Conservation (phyloP, 495 filamentous ascomycete genomes). For the Talaromyces adpressus region DNA sequence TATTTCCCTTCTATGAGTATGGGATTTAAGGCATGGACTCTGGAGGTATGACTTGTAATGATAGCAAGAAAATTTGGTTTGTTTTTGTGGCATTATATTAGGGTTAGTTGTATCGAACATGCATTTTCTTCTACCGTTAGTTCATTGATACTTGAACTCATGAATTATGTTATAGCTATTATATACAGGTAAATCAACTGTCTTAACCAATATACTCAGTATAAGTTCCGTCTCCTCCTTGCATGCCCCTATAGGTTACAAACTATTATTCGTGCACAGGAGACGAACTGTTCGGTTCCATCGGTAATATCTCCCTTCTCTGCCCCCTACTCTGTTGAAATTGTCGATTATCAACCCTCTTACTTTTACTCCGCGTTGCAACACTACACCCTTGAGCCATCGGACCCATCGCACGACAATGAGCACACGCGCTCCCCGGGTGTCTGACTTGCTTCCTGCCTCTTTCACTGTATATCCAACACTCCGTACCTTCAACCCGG, state of each 20-base stretch:
- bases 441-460: background rate
- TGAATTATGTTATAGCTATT: background rate
- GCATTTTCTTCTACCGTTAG: background rate
- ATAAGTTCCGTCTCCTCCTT: background rate
- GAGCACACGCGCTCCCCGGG: background rate
- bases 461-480: conserved; percentile 2
- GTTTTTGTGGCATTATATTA: background rate
- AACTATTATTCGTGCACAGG: background rate
- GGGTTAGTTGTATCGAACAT: background rate
- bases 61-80: conserved; percentile 2
- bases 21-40: background rate
- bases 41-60: conserved; percentile 4
- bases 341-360: background rate
- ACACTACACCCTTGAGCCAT: background rate
- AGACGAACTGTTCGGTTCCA: background rate
- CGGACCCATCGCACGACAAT: background rate
- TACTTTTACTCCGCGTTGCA: background rate
- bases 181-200: background rate
- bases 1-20: background rate
- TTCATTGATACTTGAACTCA: background rate
- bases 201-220: too few relatives aligned
- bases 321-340: background rate
- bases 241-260: background rate
- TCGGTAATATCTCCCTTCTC: background rate
- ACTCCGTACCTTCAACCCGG: background rate